Conservation (phyloP, 2,329 filamentous ascomycete species). For the Aspergillus tanneri region DNA sequence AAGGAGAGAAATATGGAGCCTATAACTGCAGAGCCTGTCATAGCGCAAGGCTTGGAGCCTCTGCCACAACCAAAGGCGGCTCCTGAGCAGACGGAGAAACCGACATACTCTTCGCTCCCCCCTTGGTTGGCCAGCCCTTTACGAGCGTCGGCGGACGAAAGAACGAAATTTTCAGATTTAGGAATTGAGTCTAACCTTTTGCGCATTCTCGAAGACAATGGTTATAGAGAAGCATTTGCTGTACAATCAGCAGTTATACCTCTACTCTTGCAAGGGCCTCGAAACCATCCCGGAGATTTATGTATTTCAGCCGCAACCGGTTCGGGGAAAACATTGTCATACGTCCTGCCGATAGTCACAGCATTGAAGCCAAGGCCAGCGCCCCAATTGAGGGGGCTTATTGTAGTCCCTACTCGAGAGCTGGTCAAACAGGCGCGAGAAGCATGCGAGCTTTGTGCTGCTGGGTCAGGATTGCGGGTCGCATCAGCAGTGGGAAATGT, state of each 20-base stretch:
- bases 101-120: slow-evolving; percentile 76
- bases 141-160: slow-evolving; percentile 62
- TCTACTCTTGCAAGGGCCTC: slow-evolving; percentile 66
- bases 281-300: slow-evolving; percentile 69
- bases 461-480: slow-evolving; percentile 71
- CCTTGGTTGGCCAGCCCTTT: slow-evolving; percentile 76
- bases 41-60: slow-evolving; percentile 65
- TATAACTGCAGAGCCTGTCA: slow-evolving; percentile 30
- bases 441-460: slow-evolving; percentile 70
- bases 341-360: slow-evolving; percentile 80
- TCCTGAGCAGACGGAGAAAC: slow-evolving; percentile 56
- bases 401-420: slow-evolving; percentile 89
- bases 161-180: slow-evolving; percentile 62
- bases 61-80: slow-evolving; percentile 69
- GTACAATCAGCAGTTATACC: slow-evolving; percentile 80
- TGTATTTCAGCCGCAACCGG: slow-evolving; percentile 91
- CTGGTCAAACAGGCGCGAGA: slow-evolving; percentile 83
- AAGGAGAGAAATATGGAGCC: slow-evolving; percentile 10
- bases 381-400: slow-evolving; percentile 71
- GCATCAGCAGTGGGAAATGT: slow-evolving; percentile 82
- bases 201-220: slow-evolving; percentile 64
- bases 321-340: slow-evolving; percentile 92
- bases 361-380: slow-evolving; percentile 65
- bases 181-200: slow-evolving; percentile 62
- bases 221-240: slow-evolving; percentile 70